Conservation (phyloP, 495 filamentous ascomycete species). For the Filosporella fistucella region DNA sequence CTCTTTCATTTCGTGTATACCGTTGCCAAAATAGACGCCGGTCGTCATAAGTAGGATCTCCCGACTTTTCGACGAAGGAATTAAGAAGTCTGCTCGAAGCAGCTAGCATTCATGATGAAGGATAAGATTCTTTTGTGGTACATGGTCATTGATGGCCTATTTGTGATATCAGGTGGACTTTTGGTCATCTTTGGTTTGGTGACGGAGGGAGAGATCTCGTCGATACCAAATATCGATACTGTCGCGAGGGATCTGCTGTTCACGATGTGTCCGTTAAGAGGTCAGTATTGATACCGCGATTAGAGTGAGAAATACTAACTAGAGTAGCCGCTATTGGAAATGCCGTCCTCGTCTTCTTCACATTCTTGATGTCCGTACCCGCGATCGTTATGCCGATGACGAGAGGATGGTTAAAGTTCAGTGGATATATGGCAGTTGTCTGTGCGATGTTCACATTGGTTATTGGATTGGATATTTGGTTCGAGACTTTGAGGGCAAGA, state of each 20-base stretch:
- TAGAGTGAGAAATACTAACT: slow-evolving; percentile 23
- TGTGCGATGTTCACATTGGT: slow-evolving; percentile 59
- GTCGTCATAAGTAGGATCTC: slow-evolving; percentile 43
- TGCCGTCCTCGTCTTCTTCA: slow-evolving; percentile 52
- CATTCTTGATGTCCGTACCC: slow-evolving; percentile 52
- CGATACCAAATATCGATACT: slow-evolving; percentile 41
- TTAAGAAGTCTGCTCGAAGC: too few relatives aligned
- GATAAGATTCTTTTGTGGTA: slow-evolving; percentile 55
- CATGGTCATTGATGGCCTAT: slow-evolving; percentile 52
- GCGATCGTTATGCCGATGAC: slow-evolving; percentile 53
- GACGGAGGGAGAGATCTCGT: slow-evolving; percentile 42
- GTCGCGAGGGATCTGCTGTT: slow-evolving; percentile 62
- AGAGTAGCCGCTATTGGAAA: slow-evolving; percentile 59
- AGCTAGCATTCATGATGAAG: slow-evolving; percentile 8
- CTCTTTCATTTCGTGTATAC: slow-evolving; percentile 2
- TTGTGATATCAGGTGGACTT: slow-evolving; percentile 57
- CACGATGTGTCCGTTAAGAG: slow-evolving; percentile 52
- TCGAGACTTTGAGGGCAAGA: slow-evolving; percentile 60
- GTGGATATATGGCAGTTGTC: slow-evolving; percentile 53
- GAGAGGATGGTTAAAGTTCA: slow-evolving; percentile 53
- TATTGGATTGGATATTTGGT: slow-evolving; percentile 65
- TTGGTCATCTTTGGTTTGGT: slow-evolving; percentile 59
- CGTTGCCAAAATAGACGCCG: slow-evolving; percentile 33
- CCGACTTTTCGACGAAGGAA: too few relatives aligned
- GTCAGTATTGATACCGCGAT: slow-evolving; percentile 29